Evolutionary conservation across 2,329 filamentous ascomycete species (phyloP).

Genomic region (Clarireedia homoeocarpa): DNA sequence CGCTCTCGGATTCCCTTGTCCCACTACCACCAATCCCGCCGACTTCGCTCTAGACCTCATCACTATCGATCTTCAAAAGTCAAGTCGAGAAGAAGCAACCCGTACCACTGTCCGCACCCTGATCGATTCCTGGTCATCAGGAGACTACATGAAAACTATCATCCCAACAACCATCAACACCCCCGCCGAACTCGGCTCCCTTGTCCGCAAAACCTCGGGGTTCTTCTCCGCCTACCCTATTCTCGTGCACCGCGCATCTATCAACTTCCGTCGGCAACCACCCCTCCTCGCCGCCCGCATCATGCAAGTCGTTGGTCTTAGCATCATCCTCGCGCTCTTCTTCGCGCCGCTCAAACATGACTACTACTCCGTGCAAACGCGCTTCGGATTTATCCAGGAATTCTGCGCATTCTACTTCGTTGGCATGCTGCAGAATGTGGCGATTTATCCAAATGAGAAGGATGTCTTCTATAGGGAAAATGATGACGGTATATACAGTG

Average conservation of each 20-base stretch:
- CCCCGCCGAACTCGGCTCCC: slow-evolving; percentile 63
- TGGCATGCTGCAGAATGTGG: slow-evolving; percentile 73
- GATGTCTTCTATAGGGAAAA: slow-evolving; percentile 74
- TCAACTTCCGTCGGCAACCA: slow-evolving; percentile 63
- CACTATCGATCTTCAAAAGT: slow-evolving; percentile 65
- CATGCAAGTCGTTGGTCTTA: slow-evolving; percentile 59
- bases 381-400: slow-evolving; percentile 67
- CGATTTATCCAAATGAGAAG: slow-evolving; percentile 62
- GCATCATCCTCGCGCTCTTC: slow-evolving; percentile 56
- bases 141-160: slow-evolving; percentile 16
- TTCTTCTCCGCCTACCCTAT: slow-evolving; percentile 58
- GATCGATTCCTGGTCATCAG: slow-evolving; percentile 48
- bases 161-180: slow-evolving; percentile 38
- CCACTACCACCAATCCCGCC: slow-evolving; percentile 64
- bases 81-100: slow-evolving; percentile 52
- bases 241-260: slow-evolving; percentile 56
- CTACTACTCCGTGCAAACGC: slow-evolving; percentile 63
- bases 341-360: slow-evolving; percentile 64
- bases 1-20: slow-evolving; percentile 54
- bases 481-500: slow-evolving; percentile 63
- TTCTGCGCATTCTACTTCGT: slow-evolving; percentile 65
- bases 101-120: slow-evolving; percentile 53
- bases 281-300: slow-evolving; percentile 55
- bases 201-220: slow-evolving; percentile 55
- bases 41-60: slow-evolving; percentile 74